These are phyloP conservation scores for Stevia rebaudiana DNA, from an alignment of 140 eudicot species.

Conservation along the genomic window DNA sequence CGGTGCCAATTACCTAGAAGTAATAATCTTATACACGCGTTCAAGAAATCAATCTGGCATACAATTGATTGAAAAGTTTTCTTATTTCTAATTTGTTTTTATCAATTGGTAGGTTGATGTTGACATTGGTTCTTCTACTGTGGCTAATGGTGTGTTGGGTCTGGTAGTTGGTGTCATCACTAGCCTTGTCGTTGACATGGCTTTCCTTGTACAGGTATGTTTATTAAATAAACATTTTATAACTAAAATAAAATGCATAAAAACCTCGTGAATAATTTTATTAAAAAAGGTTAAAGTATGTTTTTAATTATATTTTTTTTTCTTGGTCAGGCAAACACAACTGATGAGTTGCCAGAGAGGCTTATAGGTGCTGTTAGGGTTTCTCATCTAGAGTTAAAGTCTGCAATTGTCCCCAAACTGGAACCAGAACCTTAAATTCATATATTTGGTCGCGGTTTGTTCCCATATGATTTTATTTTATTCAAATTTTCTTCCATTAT, in stretches of 20 bases:
- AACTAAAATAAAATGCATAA: neutral
- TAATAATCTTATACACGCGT: conserved; percentile 20
- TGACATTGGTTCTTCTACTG: conserved; percentile 97
- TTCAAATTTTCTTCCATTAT: neutral
- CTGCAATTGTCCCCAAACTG: conserved; percentile 66
- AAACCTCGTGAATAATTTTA: neutral
- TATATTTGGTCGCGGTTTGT: conserved; percentile 13
- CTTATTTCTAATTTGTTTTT: neutral
- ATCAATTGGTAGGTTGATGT: conserved; percentile 64
- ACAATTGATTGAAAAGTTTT: neutral
- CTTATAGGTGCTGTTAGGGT: conserved; percentile 79
- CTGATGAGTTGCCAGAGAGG: conserved; percentile 89
- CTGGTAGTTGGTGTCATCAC: conserved; percentile 94
- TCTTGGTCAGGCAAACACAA: conserved; percentile 58
- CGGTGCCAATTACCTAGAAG: conserved; percentile 87
- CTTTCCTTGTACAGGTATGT: conserved; percentile 93
- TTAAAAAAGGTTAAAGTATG: neutral
- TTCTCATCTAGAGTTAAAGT: conserved; percentile 71
- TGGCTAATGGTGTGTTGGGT: conserved; percentile 97
- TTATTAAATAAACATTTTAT: neutral
- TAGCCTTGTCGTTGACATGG: conserved; percentile 96
- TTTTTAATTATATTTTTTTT: neutral
- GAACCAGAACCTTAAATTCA: conserved; percentile 31
- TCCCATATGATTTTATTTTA: neutral
- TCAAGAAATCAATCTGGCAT: neutral